These are phyloP conservation scores for Colletotrichum sp. DNA, from an alignment of 2,329 filamentous ascomycete genomes.

Conservation along the genomic window DNA sequence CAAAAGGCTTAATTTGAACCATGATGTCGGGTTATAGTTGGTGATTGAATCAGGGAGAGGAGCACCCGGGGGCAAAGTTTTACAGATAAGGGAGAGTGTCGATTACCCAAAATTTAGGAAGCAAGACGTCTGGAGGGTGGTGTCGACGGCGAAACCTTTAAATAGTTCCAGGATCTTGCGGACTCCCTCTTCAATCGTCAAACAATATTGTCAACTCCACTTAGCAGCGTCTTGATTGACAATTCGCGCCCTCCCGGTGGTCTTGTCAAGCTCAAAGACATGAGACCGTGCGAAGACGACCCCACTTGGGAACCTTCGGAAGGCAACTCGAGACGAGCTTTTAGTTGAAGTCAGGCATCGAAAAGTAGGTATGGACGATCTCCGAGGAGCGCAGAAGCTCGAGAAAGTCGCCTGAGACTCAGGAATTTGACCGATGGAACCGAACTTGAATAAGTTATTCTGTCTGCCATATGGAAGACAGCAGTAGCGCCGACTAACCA, in stretches of 20 bases:
- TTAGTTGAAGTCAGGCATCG: background rate
- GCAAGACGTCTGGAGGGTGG: background rate
- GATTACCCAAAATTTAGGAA: background rate
- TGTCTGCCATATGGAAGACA: background rate
- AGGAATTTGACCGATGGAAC: background rate
- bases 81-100: background rate
- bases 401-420: background rate
- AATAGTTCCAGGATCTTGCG: background rate
- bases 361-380: background rate
- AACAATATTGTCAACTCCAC: background rate
- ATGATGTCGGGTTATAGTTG: slow-evolving; percentile 24
- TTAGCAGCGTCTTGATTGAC: background rate
- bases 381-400: background rate
- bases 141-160: background rate
- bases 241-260: background rate
- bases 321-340: background rate
- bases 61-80: background rate
- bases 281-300: background rate
- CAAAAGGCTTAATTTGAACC: slow-evolving; percentile 50
- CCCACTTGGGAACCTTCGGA: background rate
- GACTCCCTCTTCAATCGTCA: background rate
- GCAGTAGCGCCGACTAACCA: background rate
- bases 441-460: background rate
- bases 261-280: background rate
- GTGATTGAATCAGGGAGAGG: background rate